phyloP scores from a whole-genome alignment of 495 filamentous ascomycete species.

The Stereocaulon alpinum region DNA sequence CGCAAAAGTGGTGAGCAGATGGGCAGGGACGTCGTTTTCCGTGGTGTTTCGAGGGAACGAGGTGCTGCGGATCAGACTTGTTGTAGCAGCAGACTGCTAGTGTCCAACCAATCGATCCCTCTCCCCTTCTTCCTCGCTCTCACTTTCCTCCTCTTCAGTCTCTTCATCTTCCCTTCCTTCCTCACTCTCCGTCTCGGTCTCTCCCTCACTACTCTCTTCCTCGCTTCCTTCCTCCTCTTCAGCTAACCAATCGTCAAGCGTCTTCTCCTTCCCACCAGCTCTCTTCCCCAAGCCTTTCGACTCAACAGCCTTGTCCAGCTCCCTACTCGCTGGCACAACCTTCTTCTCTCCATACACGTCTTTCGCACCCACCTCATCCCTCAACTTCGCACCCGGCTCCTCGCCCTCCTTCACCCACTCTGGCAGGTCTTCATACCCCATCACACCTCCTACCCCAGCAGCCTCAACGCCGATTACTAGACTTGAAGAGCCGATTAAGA shows the following conservation, averaged over 20 bases:
- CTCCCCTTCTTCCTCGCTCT: constrained; percentile 26
- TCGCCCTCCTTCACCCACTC: constrained; percentile 73
- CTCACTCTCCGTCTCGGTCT: constrained; percentile 39
- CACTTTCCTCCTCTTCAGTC: constrained; percentile 32
- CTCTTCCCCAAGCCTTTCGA: constrained; percentile 31
- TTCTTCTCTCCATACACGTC: constrained; percentile 19
- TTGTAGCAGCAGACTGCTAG: background rate
- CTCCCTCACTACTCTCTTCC: constrained; percentile 33
- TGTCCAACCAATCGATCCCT: constrained; percentile 17
- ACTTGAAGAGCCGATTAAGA: constrained; percentile 71
- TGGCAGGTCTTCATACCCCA: constrained; percentile 68
- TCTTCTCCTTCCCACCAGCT: constrained; percentile 42
- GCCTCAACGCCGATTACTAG: constrained; percentile 65
- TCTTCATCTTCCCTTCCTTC: constrained; percentile 43
- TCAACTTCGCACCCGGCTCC: constrained; percentile 67
- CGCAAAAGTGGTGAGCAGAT: too few species aligned
- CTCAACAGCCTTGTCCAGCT: constrained; percentile 47
- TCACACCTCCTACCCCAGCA: constrained; percentile 55
- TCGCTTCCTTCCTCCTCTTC: constrained; percentile 46
- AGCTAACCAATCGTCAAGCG: constrained; percentile 80
- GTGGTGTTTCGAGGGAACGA: background rate
- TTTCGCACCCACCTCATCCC: constrained; percentile 39
- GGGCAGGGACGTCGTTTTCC: too few species aligned
- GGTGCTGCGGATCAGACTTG: background rate
- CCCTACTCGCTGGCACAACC: constrained; percentile 50